Evolutionary conservation across 192 early-diverging fungal species (phyloP), one percentile per base, ranked within the genome.

Genomic region (Coemansia sp.): DNA sequence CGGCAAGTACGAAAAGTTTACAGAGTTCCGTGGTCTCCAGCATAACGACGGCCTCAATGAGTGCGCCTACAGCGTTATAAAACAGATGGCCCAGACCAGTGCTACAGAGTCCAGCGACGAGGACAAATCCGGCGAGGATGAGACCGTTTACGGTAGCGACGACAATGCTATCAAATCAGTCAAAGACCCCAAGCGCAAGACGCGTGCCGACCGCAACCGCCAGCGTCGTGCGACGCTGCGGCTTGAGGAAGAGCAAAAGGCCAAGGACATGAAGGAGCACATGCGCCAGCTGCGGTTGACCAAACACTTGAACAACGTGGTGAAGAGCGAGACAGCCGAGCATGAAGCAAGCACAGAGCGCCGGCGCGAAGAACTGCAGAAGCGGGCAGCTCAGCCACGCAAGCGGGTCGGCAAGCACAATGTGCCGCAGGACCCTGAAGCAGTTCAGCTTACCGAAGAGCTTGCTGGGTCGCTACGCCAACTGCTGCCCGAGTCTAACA

Each of bases 121-220:
- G 2, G 46, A 20, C 64, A 48, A 60, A 61, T 38, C 73, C 36
- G 68, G 69, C 60, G 44, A 56, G 19, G 25, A 59, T 11, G 46
- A 62, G 51, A 36, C 50, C 17, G 52, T 54, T 28, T 57, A 19
- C n/a, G 62, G 64, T 12, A 59, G 53, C 47, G 60, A 12, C 17
- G 57, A 68, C 20, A 64, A 74, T 14, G 14, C 46, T 8, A 19
- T 21, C 4, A 40, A 21, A 11, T 55, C 22, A 7, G 57, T 68
- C 58, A 76, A 78, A 65, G 78, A 69, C 36, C 44, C 71, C 19
- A 78, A 67, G 82, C 83, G 85, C 58, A 87, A 87, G 73, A 86
- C 87, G 25, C 76, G 83, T 17, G 65, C 78, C 1, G 74, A 88
- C 57, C 78, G 87, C 65, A 88, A 88, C 62, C 80, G 79, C 48